Evolutionary conservation across 495 filamentous ascomycete genomes (phyloP).

Genomic region (Annulohypoxylon stygium): DNA sequence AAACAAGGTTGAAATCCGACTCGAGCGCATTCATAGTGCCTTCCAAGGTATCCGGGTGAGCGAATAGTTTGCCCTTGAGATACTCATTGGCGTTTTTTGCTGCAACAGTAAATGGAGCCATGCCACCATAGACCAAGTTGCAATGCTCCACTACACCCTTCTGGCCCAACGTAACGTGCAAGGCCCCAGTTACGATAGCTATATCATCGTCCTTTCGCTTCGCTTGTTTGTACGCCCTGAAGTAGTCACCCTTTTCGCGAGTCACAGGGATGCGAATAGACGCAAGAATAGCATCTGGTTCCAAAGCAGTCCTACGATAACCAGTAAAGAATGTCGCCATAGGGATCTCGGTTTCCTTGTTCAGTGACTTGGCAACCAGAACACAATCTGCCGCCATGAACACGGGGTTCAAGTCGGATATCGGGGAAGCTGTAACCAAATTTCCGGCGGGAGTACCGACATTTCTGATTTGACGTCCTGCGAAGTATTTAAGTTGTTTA

Average conservation of each 20-base stretch:
- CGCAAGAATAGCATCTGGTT: constrained; percentile 85
- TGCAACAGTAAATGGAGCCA: constrained; percentile 87
- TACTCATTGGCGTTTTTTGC: constrained; percentile 80
- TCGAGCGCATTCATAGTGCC: constrained; percentile 88
- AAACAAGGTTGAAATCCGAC: constrained; percentile 85
- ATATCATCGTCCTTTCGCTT: constrained; percentile 98
- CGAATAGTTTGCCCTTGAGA: constrained; percentile 81
- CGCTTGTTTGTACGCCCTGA: constrained; percentile 90
- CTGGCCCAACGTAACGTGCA: constrained; percentile 77
- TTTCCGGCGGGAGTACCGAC: constrained; percentile 97
- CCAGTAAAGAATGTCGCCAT: constrained; percentile 95
- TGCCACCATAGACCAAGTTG: constrained; percentile 87
- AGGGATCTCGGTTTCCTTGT: constrained; percentile 80
- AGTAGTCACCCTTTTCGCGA: constrained; percentile 73
- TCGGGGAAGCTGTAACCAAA: constrained; percentile 93
- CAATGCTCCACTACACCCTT: constrained; percentile 74
- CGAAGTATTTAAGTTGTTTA: constrained; percentile 91
- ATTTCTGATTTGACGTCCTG: constrained; percentile 94
- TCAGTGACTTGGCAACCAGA: constrained; percentile 79
- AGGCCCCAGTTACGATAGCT: constrained; percentile 89
- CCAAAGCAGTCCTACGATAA: constrained; percentile 87
- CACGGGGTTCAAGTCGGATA: constrained; percentile 95
- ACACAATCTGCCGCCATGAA: constrained; percentile 88
- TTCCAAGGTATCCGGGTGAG: constrained; percentile 84
- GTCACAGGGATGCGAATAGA: constrained; percentile 86